These are phyloP conservation scores for Botrytis fabae DNA, from an alignment of 2,329 filamentous ascomycete genomes.

Conservation along the genomic window DNA sequence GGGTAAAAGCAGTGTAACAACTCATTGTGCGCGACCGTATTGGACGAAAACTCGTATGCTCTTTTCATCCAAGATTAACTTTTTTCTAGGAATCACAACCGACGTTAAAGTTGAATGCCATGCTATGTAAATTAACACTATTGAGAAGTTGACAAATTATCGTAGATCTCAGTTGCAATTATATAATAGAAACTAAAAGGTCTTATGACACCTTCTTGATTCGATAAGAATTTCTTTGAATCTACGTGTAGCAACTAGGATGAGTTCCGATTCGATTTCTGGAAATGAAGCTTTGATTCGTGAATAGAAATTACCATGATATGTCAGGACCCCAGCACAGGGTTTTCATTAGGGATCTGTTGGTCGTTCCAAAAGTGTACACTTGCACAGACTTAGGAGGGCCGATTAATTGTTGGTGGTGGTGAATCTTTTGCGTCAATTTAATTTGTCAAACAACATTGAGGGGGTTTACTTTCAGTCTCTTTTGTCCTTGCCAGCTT, in stretches of 20 bases:
- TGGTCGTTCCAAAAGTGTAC: conserved; percentile 5
- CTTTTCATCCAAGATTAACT: conserved; percentile 4
- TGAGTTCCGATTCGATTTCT: not conserved
- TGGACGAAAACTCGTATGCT: not conserved
- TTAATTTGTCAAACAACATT: not conserved
- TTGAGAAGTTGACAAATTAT: not conserved
- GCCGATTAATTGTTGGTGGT: conserved; percentile 15
- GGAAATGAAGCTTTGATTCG: conserved; percentile 1
- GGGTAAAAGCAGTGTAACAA: not conserved
- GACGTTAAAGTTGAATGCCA: not conserved
- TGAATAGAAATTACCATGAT: not conserved
- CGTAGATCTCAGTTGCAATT: conserved; percentile 6
- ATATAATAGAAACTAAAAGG: conserved; percentile 12
- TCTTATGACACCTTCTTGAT: conserved; percentile 2
- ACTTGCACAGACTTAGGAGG: conserved; percentile 13
- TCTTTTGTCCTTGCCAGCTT: not conserved
- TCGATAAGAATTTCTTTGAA: not conserved
- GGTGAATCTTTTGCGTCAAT: not conserved
- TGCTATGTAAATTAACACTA: not conserved
- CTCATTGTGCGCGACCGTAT: not conserved
- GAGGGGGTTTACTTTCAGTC: not conserved
- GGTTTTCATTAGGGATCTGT: not conserved
- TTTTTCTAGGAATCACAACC: not conserved
- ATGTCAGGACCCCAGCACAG: not conserved
- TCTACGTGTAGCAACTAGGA: not conserved